A percentile compares a stretch with the other conserved stretches of the same genome.
These are phyloP conservation scores for Endocalyx cinctus DNA, from an alignment of 2,329 filamentous ascomycete genomes.

Conservation along the genomic window DNA sequence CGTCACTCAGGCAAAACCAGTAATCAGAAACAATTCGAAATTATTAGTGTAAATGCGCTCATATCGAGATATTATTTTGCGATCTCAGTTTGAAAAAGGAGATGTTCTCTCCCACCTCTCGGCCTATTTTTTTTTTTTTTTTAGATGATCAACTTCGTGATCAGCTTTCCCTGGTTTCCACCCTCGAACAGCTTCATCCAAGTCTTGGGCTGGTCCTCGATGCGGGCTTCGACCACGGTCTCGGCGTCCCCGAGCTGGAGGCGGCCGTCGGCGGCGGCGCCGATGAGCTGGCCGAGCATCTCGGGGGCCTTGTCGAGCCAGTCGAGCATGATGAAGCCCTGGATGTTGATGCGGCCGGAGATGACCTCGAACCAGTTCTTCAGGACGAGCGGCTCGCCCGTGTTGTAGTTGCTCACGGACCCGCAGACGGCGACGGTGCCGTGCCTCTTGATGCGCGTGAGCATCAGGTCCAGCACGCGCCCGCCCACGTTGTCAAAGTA, in stretches of 20 bases:
- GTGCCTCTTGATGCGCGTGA: conserved; percentile 34
- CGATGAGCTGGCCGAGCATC: conserved; percentile 19
- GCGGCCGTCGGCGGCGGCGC: conserved; percentile 18
- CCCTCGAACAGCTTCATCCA: conserved; percentile 25
- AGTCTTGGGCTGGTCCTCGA: conserved; percentile 23
- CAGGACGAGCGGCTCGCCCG: conserved; percentile 23
- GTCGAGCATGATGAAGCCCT: conserved; percentile 40
- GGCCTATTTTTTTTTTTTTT: too few relatives aligned
- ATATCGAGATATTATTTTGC: too few relatives aligned
- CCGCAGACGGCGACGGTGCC: conserved; percentile 40
- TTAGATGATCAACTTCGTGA: conserved; percentile 20
- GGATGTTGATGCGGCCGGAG: conserved; percentile 34
- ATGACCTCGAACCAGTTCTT: conserved; percentile 41
- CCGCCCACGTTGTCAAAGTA: conserved; percentile 50
- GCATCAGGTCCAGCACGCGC: conserved; percentile 40
- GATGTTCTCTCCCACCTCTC: too few relatives aligned
- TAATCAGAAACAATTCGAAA: too few relatives aligned
- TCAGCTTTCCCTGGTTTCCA: conserved; percentile 22
- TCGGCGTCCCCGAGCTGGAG: conserved; percentile 18
- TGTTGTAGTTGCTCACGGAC: conserved; percentile 37
- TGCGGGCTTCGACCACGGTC: conserved; percentile 21
- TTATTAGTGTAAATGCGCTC: too few relatives aligned
- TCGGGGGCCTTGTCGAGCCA: conserved; percentile 24
- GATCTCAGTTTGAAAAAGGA: too few relatives aligned
- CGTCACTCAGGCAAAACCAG: too few relatives aligned